Base-by-base conservation (phyloP, 768 basidiomycete species). In the Auricularia auricula-judae region DNA sequence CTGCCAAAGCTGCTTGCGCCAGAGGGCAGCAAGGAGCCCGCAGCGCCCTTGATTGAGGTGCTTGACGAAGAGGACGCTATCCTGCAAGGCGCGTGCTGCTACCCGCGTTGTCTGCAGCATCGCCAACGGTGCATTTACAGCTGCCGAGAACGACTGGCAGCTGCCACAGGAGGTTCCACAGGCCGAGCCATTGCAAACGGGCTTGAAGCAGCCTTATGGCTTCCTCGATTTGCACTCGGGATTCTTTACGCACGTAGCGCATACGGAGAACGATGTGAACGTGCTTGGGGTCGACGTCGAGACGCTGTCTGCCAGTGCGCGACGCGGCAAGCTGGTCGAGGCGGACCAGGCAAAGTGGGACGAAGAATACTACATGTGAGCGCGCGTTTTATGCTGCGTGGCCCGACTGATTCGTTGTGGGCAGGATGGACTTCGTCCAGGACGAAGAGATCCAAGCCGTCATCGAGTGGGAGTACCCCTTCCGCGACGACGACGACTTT, bases 271-370 rank as follows among this genome's bases (percentile, higher is more conserved):
- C 70, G 91, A 93, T 70, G 78, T 91, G 11, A 89, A 92, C 70
- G 90, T 91, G 70, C 79, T 93, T 14, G 90, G 89, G 3, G 62
- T 76, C 18, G 81, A 86, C 66, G 86, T 81, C 14, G 91, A 94
- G 75, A 78, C 71, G 1, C 82, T 81, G 63, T 71, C 77, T 12
- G 73, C 70, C 12, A 71, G 73, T 3, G 84, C 87, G 67, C 81
- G 90, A 43, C 79, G 84, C 35, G 68, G 65, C 51, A 78, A 77
- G 65, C 82, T 90, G 60, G 67, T 84, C 11, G 72, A 75, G 63
- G 85, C 84, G 66, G 91, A 93, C 72, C 79, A 92, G 44, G 78
- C 81, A 36, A 92, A 91, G 74, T 94, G 86, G 82, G 86, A 93
- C 68, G 85, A 84, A 69, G 90, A 92, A 69, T 79, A 93, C 75